A percentile compares a stretch with the other conserved stretches of the same genome.
Evolutionary conservation across 176 grass and related monocot genomes (phyloP).

Genomic region (Avena eriantha): DNA sequence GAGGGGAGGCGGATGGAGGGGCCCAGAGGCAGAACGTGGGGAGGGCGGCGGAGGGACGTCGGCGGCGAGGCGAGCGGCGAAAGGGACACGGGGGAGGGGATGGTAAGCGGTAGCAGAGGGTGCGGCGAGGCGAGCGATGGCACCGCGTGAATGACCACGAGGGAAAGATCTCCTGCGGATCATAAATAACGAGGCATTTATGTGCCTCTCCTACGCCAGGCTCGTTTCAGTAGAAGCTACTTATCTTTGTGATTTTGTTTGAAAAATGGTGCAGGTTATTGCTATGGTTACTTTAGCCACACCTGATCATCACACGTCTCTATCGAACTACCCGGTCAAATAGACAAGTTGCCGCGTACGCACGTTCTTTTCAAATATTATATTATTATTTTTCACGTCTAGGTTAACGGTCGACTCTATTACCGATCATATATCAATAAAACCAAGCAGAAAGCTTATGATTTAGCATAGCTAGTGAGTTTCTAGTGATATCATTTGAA

Average conservation of each 20-base stretch:
- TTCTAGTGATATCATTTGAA: not conserved
- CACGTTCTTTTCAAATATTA: not conserved
- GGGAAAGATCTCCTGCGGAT: not conserved
- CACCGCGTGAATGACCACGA: slow-evolving; percentile 16
- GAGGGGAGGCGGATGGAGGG: too few relatives aligned
- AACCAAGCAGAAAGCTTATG: too few relatives aligned
- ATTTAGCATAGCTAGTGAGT: not conserved
- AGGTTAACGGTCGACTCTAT: not conserved
- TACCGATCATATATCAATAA: too few relatives aligned
- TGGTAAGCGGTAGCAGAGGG: too few relatives aligned
- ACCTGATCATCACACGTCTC: not conserved
- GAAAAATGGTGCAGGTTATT: not conserved
- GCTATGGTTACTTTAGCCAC: not conserved
- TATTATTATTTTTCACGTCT: not conserved
- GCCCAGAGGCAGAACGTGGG: too few relatives aligned
- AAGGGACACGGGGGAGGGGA: too few relatives aligned
- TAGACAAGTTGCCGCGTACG: not conserved
- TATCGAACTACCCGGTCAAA: not conserved
- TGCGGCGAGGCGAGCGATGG: not conserved
- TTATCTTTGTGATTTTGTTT: not conserved
- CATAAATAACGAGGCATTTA: not conserved
- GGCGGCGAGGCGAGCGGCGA: too few relatives aligned
- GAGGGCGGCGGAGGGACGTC: too few relatives aligned
- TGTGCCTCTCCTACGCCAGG: not conserved
- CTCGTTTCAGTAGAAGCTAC: not conserved